A percentile compares a stretch with the other conserved stretches of the same genome.
These are phyloP conservation scores for Desmodesmus armatus DNA, from an alignment of 139 green algal species.

Conservation along the genomic window DNA sequence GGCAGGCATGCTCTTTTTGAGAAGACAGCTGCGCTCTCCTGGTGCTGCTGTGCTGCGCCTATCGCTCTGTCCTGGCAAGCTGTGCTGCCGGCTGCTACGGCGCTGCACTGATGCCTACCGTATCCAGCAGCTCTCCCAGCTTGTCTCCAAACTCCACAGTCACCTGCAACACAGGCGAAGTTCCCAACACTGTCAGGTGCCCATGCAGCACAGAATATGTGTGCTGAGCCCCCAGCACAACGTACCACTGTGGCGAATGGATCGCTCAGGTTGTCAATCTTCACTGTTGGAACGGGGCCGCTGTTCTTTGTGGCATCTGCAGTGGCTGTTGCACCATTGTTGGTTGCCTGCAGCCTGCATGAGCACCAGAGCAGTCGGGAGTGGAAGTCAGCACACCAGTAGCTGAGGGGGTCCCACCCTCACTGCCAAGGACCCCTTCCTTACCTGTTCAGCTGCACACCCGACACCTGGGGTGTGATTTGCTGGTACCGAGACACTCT, in stretches of 20 bases:
- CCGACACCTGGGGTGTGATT: too few species aligned
- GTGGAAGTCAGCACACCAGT: too few species aligned
- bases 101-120: slow-evolving; percentile 56
- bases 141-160: slow-evolving; percentile 85
- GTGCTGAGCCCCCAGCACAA: background rate
- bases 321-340: slow-evolving; percentile 44
- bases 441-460: too few species aligned
- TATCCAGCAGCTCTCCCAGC: slow-evolving; percentile 90
- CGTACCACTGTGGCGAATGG: slow-evolving; percentile 78
- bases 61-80: too few species aligned
- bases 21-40: too few species aligned
- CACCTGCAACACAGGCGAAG: slow-evolving; percentile 61
- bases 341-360: slow-evolving; percentile 16
- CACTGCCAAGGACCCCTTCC: background rate
- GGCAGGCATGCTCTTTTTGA: too few species aligned
- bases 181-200: background rate
- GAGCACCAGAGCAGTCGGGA: too few species aligned
- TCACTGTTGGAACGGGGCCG: slow-evolving; percentile 75
- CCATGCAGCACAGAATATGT: background rate
- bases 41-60: too few species aligned
- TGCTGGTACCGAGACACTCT: too few species aligned
- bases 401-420: background rate
- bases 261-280: slow-evolving; percentile 94
- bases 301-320: background rate
- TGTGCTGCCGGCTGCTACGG: slow-evolving; percentile 1